Percentiles rank a stretch among this genome's conserved stretches.
Conservation (phyloP, 2,329 filamentous ascomycete genomes). For the Aspergillus spinulosporus region DNA sequence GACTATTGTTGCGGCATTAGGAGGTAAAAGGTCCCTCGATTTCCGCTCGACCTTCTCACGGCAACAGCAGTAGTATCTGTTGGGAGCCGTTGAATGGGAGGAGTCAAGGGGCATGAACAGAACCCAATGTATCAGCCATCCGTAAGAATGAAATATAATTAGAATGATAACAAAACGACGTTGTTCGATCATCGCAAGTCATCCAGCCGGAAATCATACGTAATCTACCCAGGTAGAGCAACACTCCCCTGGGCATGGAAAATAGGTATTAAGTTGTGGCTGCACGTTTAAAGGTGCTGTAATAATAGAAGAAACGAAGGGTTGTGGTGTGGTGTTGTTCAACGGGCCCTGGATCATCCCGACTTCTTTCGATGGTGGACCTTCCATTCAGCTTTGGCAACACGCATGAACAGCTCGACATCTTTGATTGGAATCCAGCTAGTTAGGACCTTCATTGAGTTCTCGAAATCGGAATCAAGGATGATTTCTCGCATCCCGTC, state of each 20-base stretch:
- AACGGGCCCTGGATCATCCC: neutral
- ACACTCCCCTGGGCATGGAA: neutral
- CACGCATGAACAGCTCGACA: conserved; percentile 88
- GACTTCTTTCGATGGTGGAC: conserved; percentile 54
- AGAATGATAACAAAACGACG: conserved; percentile 13
- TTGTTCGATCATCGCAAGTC: conserved; percentile 19
- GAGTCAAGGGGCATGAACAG: neutral
- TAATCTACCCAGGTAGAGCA: neutral
- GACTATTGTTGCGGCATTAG: neutral
- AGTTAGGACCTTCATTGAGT: conserved; percentile 94
- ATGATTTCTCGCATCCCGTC: conserved; percentile 87
- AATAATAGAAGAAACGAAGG: neutral
- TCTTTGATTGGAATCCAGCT: conserved; percentile 93
- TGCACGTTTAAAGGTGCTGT: neutral
- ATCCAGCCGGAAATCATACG: conserved; percentile 17
- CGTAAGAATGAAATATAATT: conserved; percentile 10
- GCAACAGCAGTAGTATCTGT: neutral
- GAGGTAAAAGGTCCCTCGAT: neutral
- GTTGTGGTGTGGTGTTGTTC: conserved; percentile 1
- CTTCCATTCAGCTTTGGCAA: conserved; percentile 86
- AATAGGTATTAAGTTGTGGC: conserved; percentile 6
- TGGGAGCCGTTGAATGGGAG: neutral
- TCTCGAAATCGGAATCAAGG: conserved; percentile 92
- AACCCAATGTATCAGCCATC: conserved; percentile 4
- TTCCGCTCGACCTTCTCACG: neutral